A percentile compares a stretch with the other conserved stretches of the same genome.
phyloP scores from a whole-genome alignment of 441 rosid genomes.

The Eutrema salsugineum region DNA sequence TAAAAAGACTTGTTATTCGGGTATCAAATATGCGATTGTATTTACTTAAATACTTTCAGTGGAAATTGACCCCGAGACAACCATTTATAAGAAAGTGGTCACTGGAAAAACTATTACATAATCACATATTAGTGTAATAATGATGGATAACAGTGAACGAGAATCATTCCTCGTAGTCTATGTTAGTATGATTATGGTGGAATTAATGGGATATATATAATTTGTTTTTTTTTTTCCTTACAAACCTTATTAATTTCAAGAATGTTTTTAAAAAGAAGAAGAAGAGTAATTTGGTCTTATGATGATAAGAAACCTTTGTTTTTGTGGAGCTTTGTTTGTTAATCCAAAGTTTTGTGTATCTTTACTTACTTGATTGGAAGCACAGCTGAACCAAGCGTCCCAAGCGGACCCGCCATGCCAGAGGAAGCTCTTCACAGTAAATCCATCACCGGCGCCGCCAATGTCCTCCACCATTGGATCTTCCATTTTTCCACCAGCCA shows the following conservation, averaged over 20 bases:
- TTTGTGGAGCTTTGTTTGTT: not conserved
- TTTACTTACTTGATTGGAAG: constrained; percentile 81
- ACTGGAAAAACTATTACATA: too few relatives aligned
- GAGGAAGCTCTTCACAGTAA: constrained; percentile 61
- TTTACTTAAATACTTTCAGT: not conserved
- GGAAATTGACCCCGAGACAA: not conserved
- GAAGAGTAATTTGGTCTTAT: constrained; percentile 24
- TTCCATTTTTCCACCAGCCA: constrained; percentile 38
- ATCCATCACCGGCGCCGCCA: constrained; percentile 38
- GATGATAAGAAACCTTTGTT: constrained; percentile 9
- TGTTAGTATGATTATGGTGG: too few relatives aligned
- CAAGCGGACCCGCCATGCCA: constrained; percentile 99
- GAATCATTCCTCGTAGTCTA: too few relatives aligned
- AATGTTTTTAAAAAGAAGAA: not conserved
- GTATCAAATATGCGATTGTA: not conserved
- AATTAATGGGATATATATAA: not conserved
- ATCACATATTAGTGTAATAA: too few relatives aligned
- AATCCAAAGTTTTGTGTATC: not conserved
- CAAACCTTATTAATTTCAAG: not conserved
- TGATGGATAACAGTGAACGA: too few relatives aligned
- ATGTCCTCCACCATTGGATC: constrained; percentile 16
- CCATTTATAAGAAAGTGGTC: not conserved
- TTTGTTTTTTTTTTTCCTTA: not conserved
- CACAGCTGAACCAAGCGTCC: constrained; percentile 99
- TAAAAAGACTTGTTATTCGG: not conserved